Conservation (phyloP, 371 early-diverging fungal genomes). For the Lichtheimia ornata region DNA sequence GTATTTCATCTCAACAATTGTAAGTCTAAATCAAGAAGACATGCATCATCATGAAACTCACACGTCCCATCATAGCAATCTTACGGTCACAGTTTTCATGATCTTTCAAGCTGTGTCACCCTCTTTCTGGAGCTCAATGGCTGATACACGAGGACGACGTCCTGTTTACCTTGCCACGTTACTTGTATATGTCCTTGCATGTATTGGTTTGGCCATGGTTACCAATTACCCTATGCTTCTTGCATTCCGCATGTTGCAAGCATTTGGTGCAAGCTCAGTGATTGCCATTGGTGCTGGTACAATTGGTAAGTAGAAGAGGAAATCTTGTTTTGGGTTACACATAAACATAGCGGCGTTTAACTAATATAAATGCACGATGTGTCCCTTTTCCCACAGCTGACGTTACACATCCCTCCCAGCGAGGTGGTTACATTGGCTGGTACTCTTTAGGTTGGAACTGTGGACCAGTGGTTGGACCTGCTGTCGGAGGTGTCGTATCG, state of each 20-base stretch:
- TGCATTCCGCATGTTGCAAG: conserved; percentile 64
- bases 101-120: conserved; percentile 49
- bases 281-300: conserved; percentile 71
- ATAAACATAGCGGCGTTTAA: background rate
- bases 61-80: conserved; percentile 15
- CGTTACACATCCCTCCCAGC: conserved; percentile 18
- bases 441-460: conserved; percentile 21
- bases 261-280: conserved; percentile 67
- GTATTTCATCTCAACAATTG: conserved; percentile 20
- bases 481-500: conserved; percentile 21
- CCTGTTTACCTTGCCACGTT: conserved; percentile 65
- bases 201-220: conserved; percentile 59
- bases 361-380: conserved; percentile 3
- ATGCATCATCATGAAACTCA: background rate
- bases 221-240: conserved; percentile 51
- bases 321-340: background rate
- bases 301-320: conserved; percentile 41
- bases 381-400: conserved; percentile 14
- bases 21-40: conserved; percentile 2
- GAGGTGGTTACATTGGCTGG: conserved; percentile 23
- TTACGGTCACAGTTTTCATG: conserved; percentile 45
- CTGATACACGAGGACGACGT: conserved; percentile 65
- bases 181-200: conserved; percentile 58
- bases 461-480: conserved; percentile 25
- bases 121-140: conserved; percentile 67